Evolutionary conservation across 2,329 filamentous ascomycete species (phyloP), one percentile per base, ranked within the genome.

Genomic region (Byssothecium circinans): DNA sequence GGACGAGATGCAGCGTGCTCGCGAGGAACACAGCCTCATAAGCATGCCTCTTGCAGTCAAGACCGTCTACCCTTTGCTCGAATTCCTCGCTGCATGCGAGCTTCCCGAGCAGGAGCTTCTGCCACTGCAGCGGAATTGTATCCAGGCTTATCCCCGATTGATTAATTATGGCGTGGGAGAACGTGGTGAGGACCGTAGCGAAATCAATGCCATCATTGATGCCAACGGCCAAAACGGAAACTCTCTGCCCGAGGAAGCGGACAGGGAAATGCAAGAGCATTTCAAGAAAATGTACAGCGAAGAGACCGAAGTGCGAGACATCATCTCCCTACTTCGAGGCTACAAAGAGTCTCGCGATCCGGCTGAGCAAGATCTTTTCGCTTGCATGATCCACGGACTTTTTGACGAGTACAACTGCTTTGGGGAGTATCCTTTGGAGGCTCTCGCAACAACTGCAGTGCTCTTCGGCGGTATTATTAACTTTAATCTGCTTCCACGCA

Each of bases 321-420:
- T 99, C 55, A 87, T 99, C 42, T 85, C 88, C 52, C 83, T 90
- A 32, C 82, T 99, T 62, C 86, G 90, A 54, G 81, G 83, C 46
- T 95, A 96, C 75, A 97, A 99, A 69, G 85, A 85, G 46, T 97
- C 95, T 0, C 83, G 84, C 39, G 88, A 94, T 50, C 81, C 89
- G 1, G 76, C 86, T 14, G 90, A 96, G 51, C 94, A 97, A 68
- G 94, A 99, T 67, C 82, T 96, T 6, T 99, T 99, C 68, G 89
- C 92, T 12, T 96, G 92, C 74, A 99, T 99, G 91, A 95, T 99
- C 29, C 91, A 96, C 64, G 94, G 94, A 1, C 78, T 99, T 3
- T 96, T 99, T 61, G 94, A 99, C 61, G 94, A 99, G 74, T 99
- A 96, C 69, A 87, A 87, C 45, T 95, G 96, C 65, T 99, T 96